Evolutionary conservation across 257 asterid genomes (phyloP).

Genomic region (Marsdenia floribunda): DNA sequence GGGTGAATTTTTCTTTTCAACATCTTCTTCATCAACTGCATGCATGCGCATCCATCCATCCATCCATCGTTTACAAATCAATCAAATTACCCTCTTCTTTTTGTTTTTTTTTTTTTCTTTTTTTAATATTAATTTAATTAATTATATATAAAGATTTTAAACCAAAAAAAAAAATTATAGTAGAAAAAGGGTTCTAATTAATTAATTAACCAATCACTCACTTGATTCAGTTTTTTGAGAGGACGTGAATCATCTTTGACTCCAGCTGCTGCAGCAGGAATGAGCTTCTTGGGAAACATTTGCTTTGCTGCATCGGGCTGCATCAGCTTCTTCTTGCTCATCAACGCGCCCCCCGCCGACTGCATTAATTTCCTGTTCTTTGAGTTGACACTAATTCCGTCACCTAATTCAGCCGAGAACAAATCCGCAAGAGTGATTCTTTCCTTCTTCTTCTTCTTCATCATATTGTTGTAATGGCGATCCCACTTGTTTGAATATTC

Average conservation of each 20-base stretch:
- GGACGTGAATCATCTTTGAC: constrained; percentile 1
- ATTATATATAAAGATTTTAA: too few relatives aligned
- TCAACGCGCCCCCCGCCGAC: neutral
- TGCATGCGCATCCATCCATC: too few relatives aligned
- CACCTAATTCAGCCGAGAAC: constrained; percentile 10
- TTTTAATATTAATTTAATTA: too few relatives aligned
- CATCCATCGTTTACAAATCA: too few relatives aligned
- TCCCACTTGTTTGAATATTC: neutral
- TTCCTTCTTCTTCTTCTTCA: neutral
- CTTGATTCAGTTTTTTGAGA: neutral
- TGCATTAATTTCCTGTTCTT: neutral
- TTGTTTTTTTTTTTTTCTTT: too few relatives aligned
- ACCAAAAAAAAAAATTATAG: too few relatives aligned
- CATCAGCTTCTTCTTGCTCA: neutral
- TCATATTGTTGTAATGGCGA: neutral
- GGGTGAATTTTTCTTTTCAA: constrained; percentile 13
- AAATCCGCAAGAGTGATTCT: constrained; percentile 12
- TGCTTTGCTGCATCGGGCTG: neutral
- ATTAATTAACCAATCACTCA: neutral
- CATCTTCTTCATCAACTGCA: constrained; percentile 11
- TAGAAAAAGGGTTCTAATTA: too few relatives aligned
- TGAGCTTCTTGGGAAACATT: neutral
- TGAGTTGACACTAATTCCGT: neutral
- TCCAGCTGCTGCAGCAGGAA: neutral
- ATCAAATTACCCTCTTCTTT: too few relatives aligned